Evolutionary conservation across 768 basidiomycete genomes (phyloP).

Genomic region (Trametes cingulata): DNA sequence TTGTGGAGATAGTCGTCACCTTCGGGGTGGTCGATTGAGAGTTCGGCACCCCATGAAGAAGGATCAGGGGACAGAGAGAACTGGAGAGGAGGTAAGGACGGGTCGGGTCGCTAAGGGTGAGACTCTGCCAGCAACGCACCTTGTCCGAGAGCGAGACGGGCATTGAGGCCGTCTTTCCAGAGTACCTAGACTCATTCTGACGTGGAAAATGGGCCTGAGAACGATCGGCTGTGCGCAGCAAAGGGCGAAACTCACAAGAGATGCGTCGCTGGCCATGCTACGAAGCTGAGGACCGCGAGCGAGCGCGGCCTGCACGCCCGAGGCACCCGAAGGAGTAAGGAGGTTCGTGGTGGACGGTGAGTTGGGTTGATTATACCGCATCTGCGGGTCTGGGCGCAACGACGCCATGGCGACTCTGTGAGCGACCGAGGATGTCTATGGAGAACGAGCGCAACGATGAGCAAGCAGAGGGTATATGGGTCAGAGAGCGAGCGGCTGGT

Average conservation of each 20-base stretch:
- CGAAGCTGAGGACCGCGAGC: slow-evolving; percentile 17
- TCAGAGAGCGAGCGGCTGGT: neutral
- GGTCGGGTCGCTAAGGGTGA: neutral
- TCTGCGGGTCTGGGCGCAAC: slow-evolving; percentile 18
- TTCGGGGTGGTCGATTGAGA: slow-evolving; percentile 51
- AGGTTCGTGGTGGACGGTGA: slow-evolving; percentile 25
- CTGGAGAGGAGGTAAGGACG: slow-evolving; percentile 35
- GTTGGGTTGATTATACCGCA: slow-evolving; percentile 15
- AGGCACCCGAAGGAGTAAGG: slow-evolving; percentile 16
- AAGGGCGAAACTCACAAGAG: slow-evolving; percentile 15
- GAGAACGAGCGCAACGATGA: neutral
- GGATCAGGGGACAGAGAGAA: slow-evolving; percentile 78
- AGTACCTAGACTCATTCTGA: slow-evolving; percentile 24
- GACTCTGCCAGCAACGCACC: slow-evolving; percentile 7
- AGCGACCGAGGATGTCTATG: neutral
- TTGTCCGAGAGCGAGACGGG: slow-evolving; percentile 27
- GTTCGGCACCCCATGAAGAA: slow-evolving; percentile 66
- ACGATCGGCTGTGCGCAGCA: neutral
- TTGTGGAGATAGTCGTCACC: slow-evolving; percentile 75
- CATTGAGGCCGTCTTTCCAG: slow-evolving; percentile 16
- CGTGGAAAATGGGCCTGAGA: neutral
- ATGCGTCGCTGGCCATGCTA: slow-evolving; percentile 24
- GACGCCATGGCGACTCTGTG: slow-evolving; percentile 20
- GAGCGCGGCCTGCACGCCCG: slow-evolving; percentile 23
- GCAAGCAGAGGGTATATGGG: slow-evolving; percentile 17